Evolutionary conservation across 1,139 yeast species (phyloP).

Genomic region (Geotrichum carabidarum): DNA sequence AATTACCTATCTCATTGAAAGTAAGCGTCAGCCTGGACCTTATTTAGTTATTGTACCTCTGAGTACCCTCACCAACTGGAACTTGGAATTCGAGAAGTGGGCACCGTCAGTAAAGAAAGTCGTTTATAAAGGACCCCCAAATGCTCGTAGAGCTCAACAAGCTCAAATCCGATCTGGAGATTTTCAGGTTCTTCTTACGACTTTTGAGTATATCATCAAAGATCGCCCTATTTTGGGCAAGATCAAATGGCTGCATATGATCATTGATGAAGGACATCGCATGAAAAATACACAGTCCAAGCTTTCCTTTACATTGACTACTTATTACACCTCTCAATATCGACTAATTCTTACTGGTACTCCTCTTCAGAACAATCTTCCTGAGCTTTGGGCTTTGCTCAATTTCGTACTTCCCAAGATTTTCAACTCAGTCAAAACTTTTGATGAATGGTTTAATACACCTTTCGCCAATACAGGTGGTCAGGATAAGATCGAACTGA

Average conservation of each 20-base stretch:
- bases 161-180: conserved; percentile 69
- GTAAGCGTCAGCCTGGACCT: conserved; percentile 61
- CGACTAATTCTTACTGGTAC: conserved; percentile 95
- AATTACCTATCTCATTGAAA: conserved; percentile 71
- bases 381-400: conserved; percentile 93
- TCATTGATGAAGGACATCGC: conserved; percentile 97
- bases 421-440: conserved; percentile 93
- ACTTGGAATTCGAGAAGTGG: conserved; percentile 94
- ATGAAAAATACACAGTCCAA: conserved; percentile 94
- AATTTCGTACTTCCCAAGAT: conserved; percentile 95
- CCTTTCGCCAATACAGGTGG: conserved; percentile 96
- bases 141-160: conserved; percentile 72
- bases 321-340: conserved; percentile 75
- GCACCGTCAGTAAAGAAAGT: conserved; percentile 79
- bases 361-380: conserved; percentile 90
- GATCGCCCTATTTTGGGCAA: conserved; percentile 77
- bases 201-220: conserved; percentile 87
- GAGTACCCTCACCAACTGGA: conserved; percentile 94
- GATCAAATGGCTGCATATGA: conserved; percentile 91
- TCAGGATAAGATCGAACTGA: conserved; percentile 85
- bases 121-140: conserved; percentile 86
- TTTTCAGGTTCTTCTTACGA: conserved; percentile 88
- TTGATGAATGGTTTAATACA: conserved; percentile 98
- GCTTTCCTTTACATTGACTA: conserved; percentile 74
- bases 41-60: conserved; percentile 90